phyloP scores from a whole-genome alignment of 352 stramenopile species.

The Pythium plurisporium region DNA sequence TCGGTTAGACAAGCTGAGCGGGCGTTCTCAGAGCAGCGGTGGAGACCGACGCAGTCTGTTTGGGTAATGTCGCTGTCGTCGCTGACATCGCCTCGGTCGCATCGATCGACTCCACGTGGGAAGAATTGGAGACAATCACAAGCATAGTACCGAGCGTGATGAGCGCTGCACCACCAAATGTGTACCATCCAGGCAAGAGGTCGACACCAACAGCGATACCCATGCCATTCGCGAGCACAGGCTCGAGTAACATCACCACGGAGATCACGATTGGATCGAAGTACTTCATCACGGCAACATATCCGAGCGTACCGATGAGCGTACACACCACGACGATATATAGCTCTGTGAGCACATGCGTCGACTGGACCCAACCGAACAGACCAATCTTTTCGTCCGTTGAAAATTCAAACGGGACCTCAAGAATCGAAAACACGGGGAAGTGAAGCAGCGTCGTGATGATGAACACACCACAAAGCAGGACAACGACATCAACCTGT shows the following conservation, averaged over 20 bases:
- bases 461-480: conserved; percentile 68
- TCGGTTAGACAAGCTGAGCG: conserved; percentile 21
- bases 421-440: conserved; percentile 52
- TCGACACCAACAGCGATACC: conserved; percentile 71
- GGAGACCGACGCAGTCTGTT: conserved; percentile 25
- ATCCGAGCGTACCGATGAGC: conserved; percentile 80
- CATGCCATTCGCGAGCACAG: conserved; percentile 70
- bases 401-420: conserved; percentile 68
- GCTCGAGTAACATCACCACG: conserved; percentile 88
- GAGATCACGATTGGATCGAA: conserved; percentile 88
- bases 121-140: conserved; percentile 71
- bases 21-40: conserved; percentile 24
- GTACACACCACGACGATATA: conserved; percentile 88
- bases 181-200: conserved; percentile 66
- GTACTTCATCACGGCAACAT: conserved; percentile 89
- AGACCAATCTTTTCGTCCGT: conserved; percentile 66
- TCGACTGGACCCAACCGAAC: conserved; percentile 81
- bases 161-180: conserved; percentile 51
- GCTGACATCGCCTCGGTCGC: conserved; percentile 71
- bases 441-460: conserved; percentile 64
- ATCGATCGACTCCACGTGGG: conserved; percentile 79
- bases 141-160: conserved; percentile 68
- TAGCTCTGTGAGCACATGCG: conserved; percentile 61
- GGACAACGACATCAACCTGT: conserved; percentile 58
- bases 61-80: conserved; percentile 36